Conservation (phyloP, 169 alveolate species). For the Eimeria praecox region DNA sequence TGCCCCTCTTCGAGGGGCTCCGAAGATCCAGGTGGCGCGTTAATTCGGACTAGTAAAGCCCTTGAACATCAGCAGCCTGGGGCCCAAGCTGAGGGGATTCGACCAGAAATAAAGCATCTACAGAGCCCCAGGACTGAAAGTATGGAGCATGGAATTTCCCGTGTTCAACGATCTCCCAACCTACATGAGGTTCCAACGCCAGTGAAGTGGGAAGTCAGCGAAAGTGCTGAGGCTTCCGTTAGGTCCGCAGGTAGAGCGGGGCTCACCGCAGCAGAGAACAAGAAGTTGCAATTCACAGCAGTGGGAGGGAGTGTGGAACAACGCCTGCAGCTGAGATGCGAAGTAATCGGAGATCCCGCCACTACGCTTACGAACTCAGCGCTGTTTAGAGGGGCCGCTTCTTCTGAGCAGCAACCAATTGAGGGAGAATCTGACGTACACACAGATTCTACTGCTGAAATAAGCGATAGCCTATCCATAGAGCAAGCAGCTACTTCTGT, state of each 20-base stretch:
- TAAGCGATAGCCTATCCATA: neutral
- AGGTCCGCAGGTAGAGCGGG: neutral
- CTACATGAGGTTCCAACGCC: neutral
- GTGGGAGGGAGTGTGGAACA: conserved; percentile 64
- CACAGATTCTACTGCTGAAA: neutral
- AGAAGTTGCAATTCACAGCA: conserved; percentile 32
- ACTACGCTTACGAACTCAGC: neutral
- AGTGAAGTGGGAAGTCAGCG: conserved; percentile 46
- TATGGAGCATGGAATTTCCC: neutral
- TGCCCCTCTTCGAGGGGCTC: neutral
- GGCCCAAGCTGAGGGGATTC: neutral
- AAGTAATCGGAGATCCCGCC: conserved; percentile 35
- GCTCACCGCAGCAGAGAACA: neutral
- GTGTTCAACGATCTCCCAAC: neutral
- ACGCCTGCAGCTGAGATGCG: conserved; percentile 65
- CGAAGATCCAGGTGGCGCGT: neutral
- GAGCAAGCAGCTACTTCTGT: neutral
- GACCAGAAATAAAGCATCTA: neutral
- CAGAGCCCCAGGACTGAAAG: neutral
- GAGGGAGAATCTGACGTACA: neutral
- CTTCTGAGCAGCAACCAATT: neutral
- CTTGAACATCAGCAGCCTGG: neutral
- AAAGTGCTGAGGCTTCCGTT: neutral
- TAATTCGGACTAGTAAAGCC: neutral
- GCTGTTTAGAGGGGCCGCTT: neutral